phyloP scores from a whole-genome alignment of 164 flowering plant species.

The Umbilicus rupestris region DNA sequence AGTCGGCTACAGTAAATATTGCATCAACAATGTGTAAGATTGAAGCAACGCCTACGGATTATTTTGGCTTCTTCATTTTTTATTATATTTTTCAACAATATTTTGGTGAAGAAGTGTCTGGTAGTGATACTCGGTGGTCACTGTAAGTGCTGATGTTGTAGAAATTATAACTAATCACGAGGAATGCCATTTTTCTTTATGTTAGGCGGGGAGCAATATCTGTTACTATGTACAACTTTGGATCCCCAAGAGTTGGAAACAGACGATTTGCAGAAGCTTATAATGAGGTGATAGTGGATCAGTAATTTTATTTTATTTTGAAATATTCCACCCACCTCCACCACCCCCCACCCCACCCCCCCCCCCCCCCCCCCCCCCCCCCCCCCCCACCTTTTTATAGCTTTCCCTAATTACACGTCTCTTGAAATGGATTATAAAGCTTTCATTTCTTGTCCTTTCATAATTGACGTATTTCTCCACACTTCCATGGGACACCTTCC shows the following conservation, averaged over 20 bases:
- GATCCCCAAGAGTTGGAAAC: conserved; percentile 99
- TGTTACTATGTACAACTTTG: conserved; percentile 94
- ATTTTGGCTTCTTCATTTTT: no score
- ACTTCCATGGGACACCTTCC: neutral
- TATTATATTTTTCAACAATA: no score
- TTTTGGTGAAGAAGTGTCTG: no score
- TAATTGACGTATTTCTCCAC: neutral
- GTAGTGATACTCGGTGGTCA: neutral
- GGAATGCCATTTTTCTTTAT: neutral
- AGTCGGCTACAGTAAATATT: neutral
- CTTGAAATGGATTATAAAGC: neutral
- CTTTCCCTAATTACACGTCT: neutral
- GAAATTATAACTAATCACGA: neutral
- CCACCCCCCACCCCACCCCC: neutral
- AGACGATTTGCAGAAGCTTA: conserved; percentile 77
- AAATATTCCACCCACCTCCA: no score
- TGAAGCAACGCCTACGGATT: no score
- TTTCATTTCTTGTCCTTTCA: neutral
- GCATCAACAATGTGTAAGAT: neutral
- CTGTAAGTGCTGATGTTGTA: neutral
- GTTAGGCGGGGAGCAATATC: conserved; percentile 59
- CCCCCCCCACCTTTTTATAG: neutral
- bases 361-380: neutral
- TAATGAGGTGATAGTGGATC: conserved; percentile 52
- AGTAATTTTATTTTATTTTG: neutral